Conservation (phyloP, 306 rosid species). For the Cicer chorassanicum region DNA sequence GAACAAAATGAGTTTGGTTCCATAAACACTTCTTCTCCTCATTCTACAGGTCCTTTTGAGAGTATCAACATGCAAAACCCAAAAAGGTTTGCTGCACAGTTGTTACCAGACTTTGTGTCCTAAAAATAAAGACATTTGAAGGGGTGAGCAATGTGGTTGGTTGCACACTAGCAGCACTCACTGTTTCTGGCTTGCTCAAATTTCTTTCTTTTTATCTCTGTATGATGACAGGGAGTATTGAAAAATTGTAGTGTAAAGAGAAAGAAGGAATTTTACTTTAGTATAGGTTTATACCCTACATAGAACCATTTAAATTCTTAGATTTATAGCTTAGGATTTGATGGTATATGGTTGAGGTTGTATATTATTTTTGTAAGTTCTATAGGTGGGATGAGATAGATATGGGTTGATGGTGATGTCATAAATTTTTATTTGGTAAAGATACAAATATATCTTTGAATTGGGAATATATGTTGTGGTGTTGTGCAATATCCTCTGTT, state of each 20-base stretch:
- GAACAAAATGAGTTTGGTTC: conserved; percentile 74
- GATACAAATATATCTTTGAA: conserved; percentile 70
- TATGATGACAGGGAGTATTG: conserved; percentile 47
- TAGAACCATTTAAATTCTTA: conserved; percentile 77
- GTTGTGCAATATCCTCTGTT: conserved; percentile 29
- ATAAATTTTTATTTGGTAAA: conserved; percentile 63
- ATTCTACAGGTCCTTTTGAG: conserved; percentile 78
- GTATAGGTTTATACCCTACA: conserved; percentile 85
- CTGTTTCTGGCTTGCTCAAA: conserved; percentile 39
- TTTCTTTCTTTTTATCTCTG: conserved; percentile 52
- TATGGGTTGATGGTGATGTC: conserved; percentile 72
- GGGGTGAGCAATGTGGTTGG: conserved; percentile 41
- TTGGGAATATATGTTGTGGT: conserved; percentile 48
- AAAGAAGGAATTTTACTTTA: conserved; percentile 70
- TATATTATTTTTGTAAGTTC: conserved; percentile 92
- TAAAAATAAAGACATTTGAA: conserved; percentile 40
- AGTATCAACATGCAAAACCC: conserved; percentile 87
- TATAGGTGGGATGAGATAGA: conserved; percentile 73
- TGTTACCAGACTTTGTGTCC: conserved; percentile 92
- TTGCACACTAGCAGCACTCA: conserved; percentile 12
- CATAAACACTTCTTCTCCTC: conserved; percentile 74
- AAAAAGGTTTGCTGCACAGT: conserved; percentile 90
- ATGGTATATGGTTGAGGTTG: conserved; percentile 88
- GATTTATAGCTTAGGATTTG: conserved; percentile 70
- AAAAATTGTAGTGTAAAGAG: conserved; percentile 83